phyloP scores from a whole-genome alignment of 257 asterid species.

The Solanum chiquidenum region DNA sequence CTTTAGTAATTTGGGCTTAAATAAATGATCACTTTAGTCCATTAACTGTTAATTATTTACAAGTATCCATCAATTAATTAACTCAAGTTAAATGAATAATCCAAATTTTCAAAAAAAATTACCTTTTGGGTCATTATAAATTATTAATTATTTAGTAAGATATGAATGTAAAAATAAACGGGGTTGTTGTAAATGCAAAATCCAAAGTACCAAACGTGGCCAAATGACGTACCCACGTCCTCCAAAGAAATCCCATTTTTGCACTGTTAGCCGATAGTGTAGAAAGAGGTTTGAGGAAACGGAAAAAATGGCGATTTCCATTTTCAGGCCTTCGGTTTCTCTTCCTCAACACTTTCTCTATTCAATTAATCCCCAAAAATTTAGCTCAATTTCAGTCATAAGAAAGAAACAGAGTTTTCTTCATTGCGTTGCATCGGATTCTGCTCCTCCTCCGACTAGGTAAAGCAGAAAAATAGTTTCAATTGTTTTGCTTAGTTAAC shows the following conservation, averaged over 20 bases:
- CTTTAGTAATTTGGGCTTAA: too few species aligned
- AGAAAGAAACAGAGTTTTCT: constrained; percentile 9
- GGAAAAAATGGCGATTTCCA: constrained; percentile 47
- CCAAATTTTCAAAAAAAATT: too few species aligned
- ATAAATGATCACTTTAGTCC: too few species aligned
- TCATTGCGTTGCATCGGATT: constrained; percentile 18
- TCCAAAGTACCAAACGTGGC: constrained; percentile 3
- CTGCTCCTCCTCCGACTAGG: constrained; percentile 4
- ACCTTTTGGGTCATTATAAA: too few species aligned
- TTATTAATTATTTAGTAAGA: too few species aligned
- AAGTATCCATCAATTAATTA: too few species aligned
- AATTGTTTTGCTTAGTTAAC: neutral
- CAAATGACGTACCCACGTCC: constrained; percentile 4
- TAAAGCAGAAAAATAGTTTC: constrained; percentile 12
- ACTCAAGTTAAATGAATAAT: too few species aligned
- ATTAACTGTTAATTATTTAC: too few species aligned
- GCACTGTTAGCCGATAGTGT: neutral
- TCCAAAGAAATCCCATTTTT: neutral
- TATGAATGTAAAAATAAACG: too few species aligned
- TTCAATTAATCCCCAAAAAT: neutral
- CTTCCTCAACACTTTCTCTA: neutral
- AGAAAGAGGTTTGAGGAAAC: neutral
- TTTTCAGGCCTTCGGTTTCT: constrained; percentile 20
- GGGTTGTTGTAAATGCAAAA: neutral
- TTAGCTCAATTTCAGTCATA: neutral